Evolutionary conservation across 2,329 filamentous ascomycete genomes (phyloP).

Genomic region (Aspergillus brunneoviolaceus): DNA sequence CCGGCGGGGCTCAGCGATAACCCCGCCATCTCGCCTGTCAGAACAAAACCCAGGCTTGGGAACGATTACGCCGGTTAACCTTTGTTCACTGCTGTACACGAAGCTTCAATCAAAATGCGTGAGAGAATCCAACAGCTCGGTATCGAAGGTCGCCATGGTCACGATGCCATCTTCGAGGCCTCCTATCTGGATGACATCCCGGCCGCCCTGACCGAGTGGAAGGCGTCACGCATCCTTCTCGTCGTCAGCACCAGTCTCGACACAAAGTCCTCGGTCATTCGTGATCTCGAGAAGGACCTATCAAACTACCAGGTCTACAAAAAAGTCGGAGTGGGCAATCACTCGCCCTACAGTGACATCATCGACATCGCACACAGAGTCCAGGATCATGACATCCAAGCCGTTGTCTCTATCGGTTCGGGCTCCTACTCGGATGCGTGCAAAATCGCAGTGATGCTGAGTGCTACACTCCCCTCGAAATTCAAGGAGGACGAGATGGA

Average conservation of each 20-base stretch:
- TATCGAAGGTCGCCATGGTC: not conserved
- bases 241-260: slow-evolving; percentile 6
- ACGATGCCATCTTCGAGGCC: slow-evolving; percentile 4
- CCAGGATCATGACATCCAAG: not conserved
- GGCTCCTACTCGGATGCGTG: slow-evolving; percentile 2
- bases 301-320: slow-evolving; percentile 2
- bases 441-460: slow-evolving; percentile 7
- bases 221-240: not conserved
- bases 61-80: not conserved
- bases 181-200: slow-evolving; percentile 3
- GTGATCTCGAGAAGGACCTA: not conserved
- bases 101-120: not conserved
- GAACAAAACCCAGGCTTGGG: not conserved
- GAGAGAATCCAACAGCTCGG: slow-evolving; percentile 2
- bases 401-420: slow-evolving; percentile 1
- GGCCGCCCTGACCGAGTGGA: not conserved
- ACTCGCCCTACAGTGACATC: slow-evolving; percentile 3
- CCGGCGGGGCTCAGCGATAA: not conserved
- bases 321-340: slow-evolving; percentile 4
- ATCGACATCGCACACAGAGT: slow-evolving; percentile 2
- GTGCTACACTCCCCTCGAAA: not conserved
- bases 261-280: slow-evolving; percentile 1
- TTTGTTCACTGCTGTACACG: not conserved
- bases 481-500: not conserved
- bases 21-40: not conserved